Conservation (phyloP, 768 basidiomycete species). For the Pleurotus giganteus region DNA sequence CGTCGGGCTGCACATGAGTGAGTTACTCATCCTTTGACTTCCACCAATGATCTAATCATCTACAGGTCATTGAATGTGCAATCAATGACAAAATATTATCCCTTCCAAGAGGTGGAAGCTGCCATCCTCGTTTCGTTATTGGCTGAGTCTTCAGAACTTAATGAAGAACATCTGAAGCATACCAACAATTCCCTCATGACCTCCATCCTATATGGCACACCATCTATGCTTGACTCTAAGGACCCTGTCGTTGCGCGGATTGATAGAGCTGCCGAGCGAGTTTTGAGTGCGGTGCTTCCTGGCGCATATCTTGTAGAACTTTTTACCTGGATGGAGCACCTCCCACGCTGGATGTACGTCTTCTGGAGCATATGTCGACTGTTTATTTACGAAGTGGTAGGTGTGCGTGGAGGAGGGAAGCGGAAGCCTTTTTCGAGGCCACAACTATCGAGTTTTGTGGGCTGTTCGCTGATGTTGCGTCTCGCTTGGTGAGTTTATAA, state of each 20-base stretch:
- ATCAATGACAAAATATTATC: not conserved
- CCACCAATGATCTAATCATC: not conserved
- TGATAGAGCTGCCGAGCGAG: not conserved
- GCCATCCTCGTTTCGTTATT: not conserved
- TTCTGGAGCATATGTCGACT: no score
- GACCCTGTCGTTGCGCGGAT: not conserved
- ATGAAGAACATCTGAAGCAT: not conserved
- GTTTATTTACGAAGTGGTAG: no score
- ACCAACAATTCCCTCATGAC: not conserved
- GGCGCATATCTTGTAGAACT: not conserved
- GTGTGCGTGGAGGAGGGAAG: no score
- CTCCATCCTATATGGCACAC: not conserved
- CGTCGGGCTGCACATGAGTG: not conserved
- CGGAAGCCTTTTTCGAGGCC: no score
- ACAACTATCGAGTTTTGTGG: no score
- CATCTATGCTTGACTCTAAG: not conserved
- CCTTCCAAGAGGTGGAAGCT: not conserved
- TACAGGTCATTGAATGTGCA: not conserved
- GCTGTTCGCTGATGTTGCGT: no score
- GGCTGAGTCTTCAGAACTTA: not conserved
- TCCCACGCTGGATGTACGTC: not conserved
- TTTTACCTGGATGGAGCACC: not conserved
- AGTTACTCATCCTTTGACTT: not conserved
- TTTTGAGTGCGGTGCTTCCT: not conserved
- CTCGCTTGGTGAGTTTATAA: no score